A percentile compares a stretch with the other conserved stretches of the same genome.
Evolutionary conservation across 2,329 filamentous ascomycete species (phyloP).

Genomic region (Pestalotiopsis sp.): DNA sequence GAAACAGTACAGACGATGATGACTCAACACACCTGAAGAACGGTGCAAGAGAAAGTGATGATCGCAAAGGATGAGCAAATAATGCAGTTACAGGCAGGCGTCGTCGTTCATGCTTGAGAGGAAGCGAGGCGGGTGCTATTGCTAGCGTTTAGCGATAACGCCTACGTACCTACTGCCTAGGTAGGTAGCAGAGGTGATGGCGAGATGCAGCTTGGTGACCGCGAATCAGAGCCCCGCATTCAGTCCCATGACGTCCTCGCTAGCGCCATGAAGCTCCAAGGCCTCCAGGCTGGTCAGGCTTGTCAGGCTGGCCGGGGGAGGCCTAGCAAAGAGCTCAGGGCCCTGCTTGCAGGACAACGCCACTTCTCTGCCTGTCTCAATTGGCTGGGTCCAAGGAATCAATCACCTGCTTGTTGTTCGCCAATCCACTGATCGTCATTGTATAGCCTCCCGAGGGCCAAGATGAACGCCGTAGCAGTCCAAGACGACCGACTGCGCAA

Average conservation of each 20-base stretch:
- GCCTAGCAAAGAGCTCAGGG: neutral
- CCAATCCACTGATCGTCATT: neutral
- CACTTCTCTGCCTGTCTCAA: neutral
- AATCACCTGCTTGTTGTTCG: neutral
- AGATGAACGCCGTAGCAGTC: neutral
- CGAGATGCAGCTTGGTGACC: neutral
- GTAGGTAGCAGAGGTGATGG: neutral
- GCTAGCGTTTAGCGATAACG: neutral
- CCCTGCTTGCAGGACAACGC: neutral
- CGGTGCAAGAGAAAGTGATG: neutral
- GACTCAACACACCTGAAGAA: neutral
- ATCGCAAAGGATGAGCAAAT: neutral
- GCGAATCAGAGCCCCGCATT: slow-evolving; percentile 8
- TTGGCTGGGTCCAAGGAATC: neutral
- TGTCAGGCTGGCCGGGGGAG: neutral
- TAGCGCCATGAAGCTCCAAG: neutral
- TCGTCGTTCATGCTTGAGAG: neutral
- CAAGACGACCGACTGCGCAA: neutral
- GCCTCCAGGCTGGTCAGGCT: neutral
- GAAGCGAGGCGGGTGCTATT: neutral
- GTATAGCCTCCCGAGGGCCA: neutral
- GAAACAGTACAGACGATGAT: neutral
- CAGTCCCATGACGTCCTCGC: slow-evolving; percentile 11
- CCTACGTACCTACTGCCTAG: neutral
- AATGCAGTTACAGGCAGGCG: neutral